Conservation (phyloP, 495 filamentous ascomycete genomes). For the Neurospora sp. region DNA sequence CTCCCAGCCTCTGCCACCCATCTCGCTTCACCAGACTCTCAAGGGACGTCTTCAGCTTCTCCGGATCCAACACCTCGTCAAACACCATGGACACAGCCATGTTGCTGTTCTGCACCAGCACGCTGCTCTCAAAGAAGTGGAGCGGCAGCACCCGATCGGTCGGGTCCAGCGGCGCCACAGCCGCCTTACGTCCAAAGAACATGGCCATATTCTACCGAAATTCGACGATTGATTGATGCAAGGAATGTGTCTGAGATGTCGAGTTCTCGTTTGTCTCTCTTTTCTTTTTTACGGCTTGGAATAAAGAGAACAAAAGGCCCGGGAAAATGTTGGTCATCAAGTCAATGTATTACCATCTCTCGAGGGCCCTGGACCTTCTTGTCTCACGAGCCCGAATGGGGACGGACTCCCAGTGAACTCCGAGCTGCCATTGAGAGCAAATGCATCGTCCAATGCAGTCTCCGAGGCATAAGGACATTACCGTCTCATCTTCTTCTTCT, state of each 20-base stretch:
- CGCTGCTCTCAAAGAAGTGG: slow-evolving; percentile 29
- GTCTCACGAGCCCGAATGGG: not conserved
- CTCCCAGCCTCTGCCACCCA: slow-evolving; percentile 32
- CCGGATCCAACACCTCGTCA: slow-evolving; percentile 37
- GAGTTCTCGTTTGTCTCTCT: not conserved
- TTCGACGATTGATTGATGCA: not conserved
- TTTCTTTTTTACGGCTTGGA: not conserved
- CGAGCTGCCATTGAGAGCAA: not conserved
- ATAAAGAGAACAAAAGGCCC: not conserved
- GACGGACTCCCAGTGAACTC: not conserved
- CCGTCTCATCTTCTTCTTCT: not conserved
- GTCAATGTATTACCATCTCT: not conserved
- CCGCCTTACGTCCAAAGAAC: slow-evolving; percentile 8
- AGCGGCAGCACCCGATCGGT: slow-evolving; percentile 30
- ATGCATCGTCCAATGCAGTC: not conserved
- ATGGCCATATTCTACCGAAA: slow-evolving; percentile 5
- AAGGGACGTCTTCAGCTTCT: slow-evolving; percentile 23
- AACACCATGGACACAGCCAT: slow-evolving; percentile 32
- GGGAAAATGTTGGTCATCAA: not conserved
- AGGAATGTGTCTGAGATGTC: not conserved
- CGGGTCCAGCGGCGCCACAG: slow-evolving; percentile 6
- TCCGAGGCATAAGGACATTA: not conserved
- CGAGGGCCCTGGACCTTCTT: not conserved
- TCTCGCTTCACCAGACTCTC: slow-evolving; percentile 22
- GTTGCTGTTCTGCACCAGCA: slow-evolving; percentile 23